A percentile compares a stretch with the other conserved stretches of the same genome.
phyloP scores from a whole-genome alignment of 352 stramenopile genomes.

The Pythium dissotocum region DNA sequence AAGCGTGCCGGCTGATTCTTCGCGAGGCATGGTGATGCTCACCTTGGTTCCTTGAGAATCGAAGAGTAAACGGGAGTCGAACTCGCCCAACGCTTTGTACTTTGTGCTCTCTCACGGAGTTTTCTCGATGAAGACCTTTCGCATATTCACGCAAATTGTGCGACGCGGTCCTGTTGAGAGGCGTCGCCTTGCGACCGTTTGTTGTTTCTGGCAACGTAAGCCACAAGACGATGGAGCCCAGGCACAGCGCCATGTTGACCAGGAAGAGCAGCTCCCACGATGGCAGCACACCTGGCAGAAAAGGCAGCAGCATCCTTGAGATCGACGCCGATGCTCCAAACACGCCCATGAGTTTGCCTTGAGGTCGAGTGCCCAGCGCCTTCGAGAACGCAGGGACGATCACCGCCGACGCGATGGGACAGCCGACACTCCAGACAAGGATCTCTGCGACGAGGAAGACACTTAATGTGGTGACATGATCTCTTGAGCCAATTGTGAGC shows the following conservation, averaged over 20 bases:
- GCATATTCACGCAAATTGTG: neutral
- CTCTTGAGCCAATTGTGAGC: slow-evolving; percentile 10
- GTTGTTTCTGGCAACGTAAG: slow-evolving; percentile 10
- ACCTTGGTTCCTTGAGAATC: no score
- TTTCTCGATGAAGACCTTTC: no score
- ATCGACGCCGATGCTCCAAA: slow-evolving; percentile 60
- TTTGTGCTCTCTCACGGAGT: no score
- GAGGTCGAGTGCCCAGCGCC: slow-evolving; percentile 46
- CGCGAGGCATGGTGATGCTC: no score
- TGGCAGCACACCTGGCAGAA: slow-evolving; percentile 49
- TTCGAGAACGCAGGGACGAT: slow-evolving; percentile 63
- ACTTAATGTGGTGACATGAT: slow-evolving; percentile 23
- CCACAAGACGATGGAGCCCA: slow-evolving; percentile 39
- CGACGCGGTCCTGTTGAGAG: neutral
- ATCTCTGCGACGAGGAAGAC: slow-evolving; percentile 46
- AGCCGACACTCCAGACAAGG: slow-evolving; percentile 67
- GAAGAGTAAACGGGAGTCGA: no score
- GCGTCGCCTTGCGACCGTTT: no score
- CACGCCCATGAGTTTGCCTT: slow-evolving; percentile 61
- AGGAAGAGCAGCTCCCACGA: slow-evolving; percentile 48
- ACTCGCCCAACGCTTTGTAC: no score
- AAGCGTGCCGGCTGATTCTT: no score
- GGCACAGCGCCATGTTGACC: slow-evolving; percentile 47
- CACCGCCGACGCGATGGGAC: slow-evolving; percentile 52
- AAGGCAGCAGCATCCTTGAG: slow-evolving; percentile 54